Conservation (phyloP, 306 rosid species). For the Cucumis hystrix region DNA sequence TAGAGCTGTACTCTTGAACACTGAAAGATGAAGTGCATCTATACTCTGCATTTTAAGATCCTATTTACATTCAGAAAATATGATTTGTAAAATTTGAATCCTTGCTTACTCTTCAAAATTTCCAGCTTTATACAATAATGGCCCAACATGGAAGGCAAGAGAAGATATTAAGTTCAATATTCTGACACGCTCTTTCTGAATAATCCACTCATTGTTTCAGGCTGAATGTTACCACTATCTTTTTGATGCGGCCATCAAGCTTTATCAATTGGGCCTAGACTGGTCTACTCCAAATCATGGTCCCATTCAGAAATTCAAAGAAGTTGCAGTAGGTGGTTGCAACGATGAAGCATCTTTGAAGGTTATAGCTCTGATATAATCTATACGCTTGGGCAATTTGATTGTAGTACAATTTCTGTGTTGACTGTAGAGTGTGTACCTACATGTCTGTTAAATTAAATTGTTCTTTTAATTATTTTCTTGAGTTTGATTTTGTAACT, state of each 20-base stretch:
- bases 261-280: slow-evolving; percentile 84
- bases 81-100: background rate
- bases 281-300: slow-evolving; percentile 75
- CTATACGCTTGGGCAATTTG: slow-evolving; percentile 22
- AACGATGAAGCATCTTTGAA: slow-evolving; percentile 33
- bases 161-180: background rate
- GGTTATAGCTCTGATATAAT: slow-evolving; percentile 35
- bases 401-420: slow-evolving; percentile 4
- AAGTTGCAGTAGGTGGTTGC: slow-evolving; percentile 25
- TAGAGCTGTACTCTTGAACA: background rate
- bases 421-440: background rate
- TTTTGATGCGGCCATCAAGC: slow-evolving; percentile 90
- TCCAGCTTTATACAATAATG: background rate
- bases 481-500: background rate
- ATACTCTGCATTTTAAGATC: background rate
- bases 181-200: background rate
- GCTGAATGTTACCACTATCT: slow-evolving; percentile 92
- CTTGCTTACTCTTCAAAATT: background rate
- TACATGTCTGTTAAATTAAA: background rate
- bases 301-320: slow-evolving; percentile 42
- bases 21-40: background rate
- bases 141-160: background rate
- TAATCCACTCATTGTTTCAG: slow-evolving; percentile 27
- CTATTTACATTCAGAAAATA: background rate
- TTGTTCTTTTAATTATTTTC: background rate